A percentile compares a stretch with the other conserved stretches of the same genome.
These are phyloP conservation scores for Citropsis articulata DNA, from an alignment of 345 rosid genomes.

Conservation along the genomic window DNA sequence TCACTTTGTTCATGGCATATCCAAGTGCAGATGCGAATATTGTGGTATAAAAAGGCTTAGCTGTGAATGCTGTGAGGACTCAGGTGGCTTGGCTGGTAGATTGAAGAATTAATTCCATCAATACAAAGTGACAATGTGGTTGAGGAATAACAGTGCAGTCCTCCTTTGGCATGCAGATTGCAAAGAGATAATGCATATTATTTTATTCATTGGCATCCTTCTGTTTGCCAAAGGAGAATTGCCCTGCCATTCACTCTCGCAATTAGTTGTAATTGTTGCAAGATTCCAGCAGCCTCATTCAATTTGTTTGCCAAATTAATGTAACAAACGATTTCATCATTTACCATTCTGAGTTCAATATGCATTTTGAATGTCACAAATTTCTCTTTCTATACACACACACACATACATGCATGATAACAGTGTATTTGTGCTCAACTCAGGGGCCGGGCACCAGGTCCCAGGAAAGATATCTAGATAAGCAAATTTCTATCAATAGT, in stretches of 20 bases:
- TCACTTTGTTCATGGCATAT: constrained; percentile 11
- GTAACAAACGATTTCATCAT: neutral
- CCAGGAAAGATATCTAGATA: too few species aligned
- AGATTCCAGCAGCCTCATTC: neutral
- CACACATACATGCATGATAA: too few species aligned
- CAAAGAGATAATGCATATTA: neutral
- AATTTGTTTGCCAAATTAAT: neutral
- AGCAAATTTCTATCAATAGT: too few species aligned
- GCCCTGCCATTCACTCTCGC: constrained; percentile 46
- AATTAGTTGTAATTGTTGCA: neutral
- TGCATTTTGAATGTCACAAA: too few species aligned
- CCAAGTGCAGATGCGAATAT: constrained; percentile 15
- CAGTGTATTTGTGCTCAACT: too few species aligned
- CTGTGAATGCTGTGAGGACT: neutral
- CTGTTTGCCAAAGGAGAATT: constrained; percentile 65
- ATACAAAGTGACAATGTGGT: neutral
- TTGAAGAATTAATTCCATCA: neutral
- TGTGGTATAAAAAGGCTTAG: neutral
- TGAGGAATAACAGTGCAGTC: constrained; percentile 20
- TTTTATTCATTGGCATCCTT: neutral
- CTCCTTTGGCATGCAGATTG: constrained; percentile 9
- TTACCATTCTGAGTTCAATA: too few species aligned
- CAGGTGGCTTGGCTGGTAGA: neutral
- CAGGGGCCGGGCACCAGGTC: too few species aligned
- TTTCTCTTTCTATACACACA: too few species aligned